phyloP scores from a whole-genome alignment of 768 basidiomycete genomes.

The Lenzites betulinus region DNA sequence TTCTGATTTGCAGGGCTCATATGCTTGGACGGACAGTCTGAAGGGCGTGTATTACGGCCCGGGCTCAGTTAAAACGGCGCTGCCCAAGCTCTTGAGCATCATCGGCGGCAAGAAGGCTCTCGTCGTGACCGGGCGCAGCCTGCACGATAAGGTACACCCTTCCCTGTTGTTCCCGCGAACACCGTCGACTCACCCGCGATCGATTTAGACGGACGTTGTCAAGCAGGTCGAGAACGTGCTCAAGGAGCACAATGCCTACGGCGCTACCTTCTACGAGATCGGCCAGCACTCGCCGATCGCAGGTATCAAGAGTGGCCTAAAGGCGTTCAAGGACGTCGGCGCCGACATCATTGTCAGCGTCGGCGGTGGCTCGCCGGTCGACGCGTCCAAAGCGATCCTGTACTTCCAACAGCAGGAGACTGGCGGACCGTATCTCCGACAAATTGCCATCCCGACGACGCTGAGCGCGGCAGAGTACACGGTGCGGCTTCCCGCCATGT shows the following conservation, averaged over 20 bases:
- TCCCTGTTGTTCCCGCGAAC: background rate
- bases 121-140: slow-evolving; percentile 70
- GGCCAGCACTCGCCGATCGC: slow-evolving; percentile 73
- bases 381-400: slow-evolving; percentile 73
- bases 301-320: slow-evolving; percentile 59
- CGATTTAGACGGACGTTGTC: slow-evolving; percentile 58
- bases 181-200: background rate
- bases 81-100: slow-evolving; percentile 59
- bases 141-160: slow-evolving; percentile 57
- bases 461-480: slow-evolving; percentile 78
- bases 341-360: slow-evolving; percentile 74
- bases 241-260: slow-evolving; percentile 58
- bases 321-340: slow-evolving; percentile 52
- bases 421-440: slow-evolving; percentile 53
- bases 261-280: slow-evolving; percentile 70
- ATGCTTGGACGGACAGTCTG: slow-evolving; percentile 67
- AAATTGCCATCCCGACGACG: slow-evolving; percentile 83
- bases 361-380: slow-evolving; percentile 81
- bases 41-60: slow-evolving; percentile 75
- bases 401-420: slow-evolving; percentile 60
- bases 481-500: slow-evolving; percentile 36
- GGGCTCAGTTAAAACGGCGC: slow-evolving; percentile 59
- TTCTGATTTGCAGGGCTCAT: slow-evolving; percentile 50
- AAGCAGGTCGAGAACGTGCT: slow-evolving; percentile 57
- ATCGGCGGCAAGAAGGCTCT: slow-evolving; percentile 65